Percentiles rank a stretch among this genome's conserved stretches.
Evolutionary conservation across 2,329 filamentous ascomycete genomes (phyloP).

Genomic region (Aureobasidium subglaciale): DNA sequence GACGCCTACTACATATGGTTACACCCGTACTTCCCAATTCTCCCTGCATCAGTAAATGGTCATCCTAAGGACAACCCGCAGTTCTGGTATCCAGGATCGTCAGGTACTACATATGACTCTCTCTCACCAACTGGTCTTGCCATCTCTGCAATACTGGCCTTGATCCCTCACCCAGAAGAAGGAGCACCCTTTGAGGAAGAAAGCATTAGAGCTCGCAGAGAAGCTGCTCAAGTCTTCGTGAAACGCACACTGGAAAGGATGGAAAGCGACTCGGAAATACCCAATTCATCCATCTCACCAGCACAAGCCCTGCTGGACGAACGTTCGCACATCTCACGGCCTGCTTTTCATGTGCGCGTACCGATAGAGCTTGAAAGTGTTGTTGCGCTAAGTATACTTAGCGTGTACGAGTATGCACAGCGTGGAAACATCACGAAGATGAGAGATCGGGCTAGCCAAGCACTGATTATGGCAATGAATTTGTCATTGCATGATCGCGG

Average conservation of each 20-base stretch:
- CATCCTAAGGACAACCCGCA: slow-evolving; percentile 27
- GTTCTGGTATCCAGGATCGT: slow-evolving; percentile 26
- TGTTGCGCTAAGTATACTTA: slow-evolving; percentile 42
- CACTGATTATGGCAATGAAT: slow-evolving; percentile 41
- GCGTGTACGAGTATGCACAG: slow-evolving; percentile 48
- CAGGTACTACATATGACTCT: slow-evolving; percentile 33
- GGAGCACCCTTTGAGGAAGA: slow-evolving; percentile 32
- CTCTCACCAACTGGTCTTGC: slow-evolving; percentile 41
- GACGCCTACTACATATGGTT: slow-evolving; percentile 49
- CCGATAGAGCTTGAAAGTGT: slow-evolving; percentile 43
- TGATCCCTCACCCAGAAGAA: slow-evolving; percentile 41
- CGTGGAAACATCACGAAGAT: slow-evolving; percentile 49
- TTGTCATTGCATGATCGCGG: slow-evolving; percentile 36
- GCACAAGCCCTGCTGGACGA: slow-evolving; percentile 38
- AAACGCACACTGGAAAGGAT: slow-evolving; percentile 43
- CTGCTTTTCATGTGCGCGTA: slow-evolving; percentile 39
- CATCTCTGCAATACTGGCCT: slow-evolving; percentile 42
- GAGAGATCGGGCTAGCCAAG: slow-evolving; percentile 42
- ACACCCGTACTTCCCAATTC: slow-evolving; percentile 45
- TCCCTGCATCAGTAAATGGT: slow-evolving; percentile 36
- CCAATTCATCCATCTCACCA: slow-evolving; percentile 39
- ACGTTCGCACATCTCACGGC: slow-evolving; percentile 27
- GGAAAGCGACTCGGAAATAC: slow-evolving; percentile 43
- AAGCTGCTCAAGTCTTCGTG: slow-evolving; percentile 44
- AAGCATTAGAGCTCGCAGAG: slow-evolving; percentile 39